Evolutionary conservation across 805 yeast genomes (phyloP).

Genomic region (Sugiyamaella americana): DNA sequence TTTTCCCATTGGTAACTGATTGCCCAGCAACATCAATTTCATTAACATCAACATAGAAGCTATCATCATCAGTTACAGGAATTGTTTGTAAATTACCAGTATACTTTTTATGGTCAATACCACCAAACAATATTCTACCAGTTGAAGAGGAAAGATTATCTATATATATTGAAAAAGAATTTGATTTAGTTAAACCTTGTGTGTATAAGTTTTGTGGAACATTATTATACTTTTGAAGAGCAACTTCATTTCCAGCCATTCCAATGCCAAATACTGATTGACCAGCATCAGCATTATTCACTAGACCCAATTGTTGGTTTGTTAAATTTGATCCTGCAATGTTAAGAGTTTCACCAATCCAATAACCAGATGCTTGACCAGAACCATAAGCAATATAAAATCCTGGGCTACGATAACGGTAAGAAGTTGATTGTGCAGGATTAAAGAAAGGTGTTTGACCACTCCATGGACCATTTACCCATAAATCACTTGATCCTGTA

Average conservation of each 20-base stretch:
- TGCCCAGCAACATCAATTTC: slow-evolving; percentile 14
- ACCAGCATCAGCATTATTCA: slow-evolving; percentile 10
- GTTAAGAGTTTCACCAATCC: slow-evolving; percentile 62
- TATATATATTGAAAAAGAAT: slow-evolving; percentile 44
- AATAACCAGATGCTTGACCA: slow-evolving; percentile 81
- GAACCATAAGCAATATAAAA: slow-evolving; percentile 87
- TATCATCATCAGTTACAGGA: slow-evolving; percentile 26
- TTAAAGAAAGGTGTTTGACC: slow-evolving; percentile 8
- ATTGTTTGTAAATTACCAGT: slow-evolving; percentile 35
- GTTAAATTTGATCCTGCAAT: slow-evolving; percentile 69
- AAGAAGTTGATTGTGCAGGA: slow-evolving; percentile 38
- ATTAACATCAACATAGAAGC: slow-evolving; percentile 13
- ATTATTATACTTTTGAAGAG: slow-evolving; percentile 44
- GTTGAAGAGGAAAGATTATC: slow-evolving; percentile 28
- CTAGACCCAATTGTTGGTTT: slow-evolving; percentile 52
- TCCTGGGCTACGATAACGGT: slow-evolving; percentile 74
- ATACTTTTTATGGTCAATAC: slow-evolving; percentile 39
- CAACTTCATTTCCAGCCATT: slow-evolving; percentile 29
- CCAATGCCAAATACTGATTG: slow-evolving; percentile 34
- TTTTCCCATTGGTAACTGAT: slow-evolving; percentile 5
- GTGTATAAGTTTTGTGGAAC: slow-evolving; percentile 55
- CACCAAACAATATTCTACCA: slow-evolving; percentile 43
- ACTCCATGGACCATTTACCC: slow-evolving; percentile 33
- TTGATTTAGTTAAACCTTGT: slow-evolving; percentile 38
- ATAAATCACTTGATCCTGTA: slow-evolving; percentile 68